Base-by-base conservation (phyloP, 2,329 filamentous ascomycete species). In the Paracoccidioides lutzii region DNA sequence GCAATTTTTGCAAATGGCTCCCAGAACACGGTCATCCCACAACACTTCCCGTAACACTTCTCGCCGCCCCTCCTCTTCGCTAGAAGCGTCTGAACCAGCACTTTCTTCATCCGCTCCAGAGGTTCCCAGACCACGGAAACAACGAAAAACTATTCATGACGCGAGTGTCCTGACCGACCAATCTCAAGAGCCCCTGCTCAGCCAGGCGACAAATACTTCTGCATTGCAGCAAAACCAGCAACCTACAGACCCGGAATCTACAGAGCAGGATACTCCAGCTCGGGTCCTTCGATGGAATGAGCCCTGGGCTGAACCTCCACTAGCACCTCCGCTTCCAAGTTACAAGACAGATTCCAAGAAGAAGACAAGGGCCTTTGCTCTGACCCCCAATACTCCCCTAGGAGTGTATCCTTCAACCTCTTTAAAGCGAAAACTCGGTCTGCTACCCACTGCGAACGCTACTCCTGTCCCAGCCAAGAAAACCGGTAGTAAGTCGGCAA, bases 21-120 rank as follows among this genome's bases (percentile, higher is more conserved):
- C 64, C 59, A 67, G 64, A 55, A 66, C 69, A 58, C 68, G 67
- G 15, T 61, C 64, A 43, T 68, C 68, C 57, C 65, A 64, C 58
- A 62, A 61, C 56, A 61, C 60, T 53, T 64, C 66, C 37, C 45
- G 49, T 53, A 64, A 64, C 55, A 62, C 62, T 53, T 69, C 67
- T 52, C 65, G 67, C 51, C 65, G 67, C 44, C 67, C 66, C n/a
- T 64, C 65, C 41, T 68, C 67, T 37, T 66, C 67, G 43, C 59
- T 62, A 35, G 60, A 60, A 58, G 58, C 60, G 53, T 59, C 60
- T 43, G 58, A 58, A 9, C 32, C 60, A 28, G 58, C 59, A 38
- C 61, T 61, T 53, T 57, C 60, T 57, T 58, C 64, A 41, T 59
- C 63, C 42, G 62, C 63, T 46, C 60, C 63, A 30, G 68, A 69